Evolutionary conservation across 805 yeast genomes (phyloP), one percentile per base, ranked within the genome.

Genomic region (Starmerella roubikii): DNA sequence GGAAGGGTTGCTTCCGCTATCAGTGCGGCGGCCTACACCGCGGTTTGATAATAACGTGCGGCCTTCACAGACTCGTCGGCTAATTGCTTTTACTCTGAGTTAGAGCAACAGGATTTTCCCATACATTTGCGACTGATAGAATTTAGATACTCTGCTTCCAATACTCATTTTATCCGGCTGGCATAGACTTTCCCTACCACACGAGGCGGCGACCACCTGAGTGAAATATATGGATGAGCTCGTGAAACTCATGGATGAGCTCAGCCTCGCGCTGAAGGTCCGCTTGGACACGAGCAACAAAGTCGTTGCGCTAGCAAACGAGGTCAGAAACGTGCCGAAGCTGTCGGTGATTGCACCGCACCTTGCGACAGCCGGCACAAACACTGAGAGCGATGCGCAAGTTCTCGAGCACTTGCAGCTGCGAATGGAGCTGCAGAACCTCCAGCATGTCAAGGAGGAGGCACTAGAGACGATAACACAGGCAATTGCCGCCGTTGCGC

Each of bases 161-260:
- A n/a, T n/a, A n/a, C n/a, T n/a, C n/a, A n/a, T n/a, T n/a, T n/a
- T n/a, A n/a, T n/a, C n/a, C n/a, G n/a, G n/a, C n/a, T n/a, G n/a
- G n/a, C n/a, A n/a, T n/a, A n/a, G n/a, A n/a, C n/a, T n/a, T n/a
- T n/a, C n/a, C n/a, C n/a, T n/a, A n/a, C n/a, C n/a, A n/a, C n/a
- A n/a, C n/a, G n/a, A n/a, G n/a, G n/a, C n/a, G n/a, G n/a, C n/a
- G n/a, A n/a, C n/a, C n/a, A n/a, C n/a, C n/a, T n/a, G n/a, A n/a
- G n/a, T n/a, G n/a, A n/a, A n/a, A n/a, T n/a, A n/a, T 10, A 46
- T 46, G 49, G 41, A 46, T 12, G 39, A 36, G 35, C 48, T 56
- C 7, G 50, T 56, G 4, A 41, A 39, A 29, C 48, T 55, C 19
- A 54, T 55, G 37, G 48, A 54, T 16, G 58, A 54, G 42, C 51